Evolutionary conservation across 2,329 filamentous ascomycete species (phyloP).

Genomic region (Cylindrodendrum hubeiense): DNA sequence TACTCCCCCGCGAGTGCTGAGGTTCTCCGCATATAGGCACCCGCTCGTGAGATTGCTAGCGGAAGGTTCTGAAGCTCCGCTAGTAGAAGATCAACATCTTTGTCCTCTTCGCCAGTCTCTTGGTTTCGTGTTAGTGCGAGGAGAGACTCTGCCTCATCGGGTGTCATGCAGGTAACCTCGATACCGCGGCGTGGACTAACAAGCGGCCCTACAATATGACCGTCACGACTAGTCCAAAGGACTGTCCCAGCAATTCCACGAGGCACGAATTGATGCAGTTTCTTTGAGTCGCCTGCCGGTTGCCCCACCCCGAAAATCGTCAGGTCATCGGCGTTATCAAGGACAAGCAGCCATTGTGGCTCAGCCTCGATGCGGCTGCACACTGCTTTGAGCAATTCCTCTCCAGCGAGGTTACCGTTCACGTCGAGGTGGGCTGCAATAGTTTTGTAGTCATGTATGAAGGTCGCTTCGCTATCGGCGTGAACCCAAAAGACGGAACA

Average conservation of each 20-base stretch:
- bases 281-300: background rate
- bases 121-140: constrained; percentile 13
- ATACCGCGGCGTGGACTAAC: constrained; percentile 38
- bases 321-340: constrained; percentile 51
- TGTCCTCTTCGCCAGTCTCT: background rate
- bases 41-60: constrained; percentile 49
- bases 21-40: constrained; percentile 47
- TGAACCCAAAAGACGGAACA: constrained; percentile 54
- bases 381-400: constrained; percentile 36
- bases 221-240: constrained; percentile 50
- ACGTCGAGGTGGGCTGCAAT: constrained; percentile 46
- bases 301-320: constrained; percentile 41
- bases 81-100: constrained; percentile 28
- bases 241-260: constrained; percentile 41
- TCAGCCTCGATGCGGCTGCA: constrained; percentile 31
- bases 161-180: constrained; percentile 39
- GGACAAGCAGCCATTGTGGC: constrained; percentile 45
- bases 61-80: constrained; percentile 46
- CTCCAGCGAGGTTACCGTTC: constrained; percentile 27
- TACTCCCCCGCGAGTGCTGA: constrained; percentile 40
- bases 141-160: constrained; percentile 27
- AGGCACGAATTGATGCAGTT: constrained; percentile 42
- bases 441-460: constrained; percentile 46
- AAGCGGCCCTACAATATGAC: constrained; percentile 41
- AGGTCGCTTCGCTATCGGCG: constrained; percentile 48